A percentile compares a stretch with the other conserved stretches of the same genome.
These are phyloP conservation scores for Rhizopogon rudus DNA, from an alignment of 768 basidiomycete species.

Conservation along the genomic window DNA sequence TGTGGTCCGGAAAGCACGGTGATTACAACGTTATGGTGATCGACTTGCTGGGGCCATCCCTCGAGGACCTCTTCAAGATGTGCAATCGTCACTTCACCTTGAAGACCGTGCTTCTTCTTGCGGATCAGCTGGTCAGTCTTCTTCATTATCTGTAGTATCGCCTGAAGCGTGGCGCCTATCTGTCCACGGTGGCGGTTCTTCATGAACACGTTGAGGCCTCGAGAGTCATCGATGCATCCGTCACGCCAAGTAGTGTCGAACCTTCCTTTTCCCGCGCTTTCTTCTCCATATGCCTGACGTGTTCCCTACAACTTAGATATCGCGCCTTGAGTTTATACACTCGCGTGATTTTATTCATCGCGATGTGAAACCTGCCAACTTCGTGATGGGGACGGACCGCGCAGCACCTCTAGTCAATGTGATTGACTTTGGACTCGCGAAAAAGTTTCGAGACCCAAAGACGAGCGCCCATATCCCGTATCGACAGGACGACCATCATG, in stretches of 20 bases:
- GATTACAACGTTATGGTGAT: constrained; percentile 98
- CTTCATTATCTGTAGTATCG: neutral
- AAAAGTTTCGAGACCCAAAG: constrained; percentile 65
- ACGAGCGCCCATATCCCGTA: constrained; percentile 69
- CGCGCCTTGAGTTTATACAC: constrained; percentile 95
- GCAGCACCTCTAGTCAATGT: constrained; percentile 79
- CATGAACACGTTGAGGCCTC: neutral
- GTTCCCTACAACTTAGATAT: constrained; percentile 53
- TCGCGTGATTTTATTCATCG: constrained; percentile 92
- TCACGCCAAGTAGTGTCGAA: neutral
- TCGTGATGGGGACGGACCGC: constrained; percentile 87
- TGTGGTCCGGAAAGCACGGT: constrained; percentile 88
- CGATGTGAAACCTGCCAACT: constrained; percentile 98
- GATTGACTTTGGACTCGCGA: constrained; percentile 83
- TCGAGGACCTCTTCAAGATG: constrained; percentile 84
- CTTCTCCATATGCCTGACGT: constrained; percentile 8
- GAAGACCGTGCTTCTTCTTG: constrained; percentile 90
- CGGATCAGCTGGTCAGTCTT: constrained; percentile 84
- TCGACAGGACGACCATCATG: constrained; percentile 68
- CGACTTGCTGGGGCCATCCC: constrained; percentile 87
- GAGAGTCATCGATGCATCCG: neutral
- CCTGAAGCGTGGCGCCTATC: neutral
- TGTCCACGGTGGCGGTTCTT: neutral
- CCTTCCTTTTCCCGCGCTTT: neutral
- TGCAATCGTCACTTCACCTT: constrained; percentile 90